A percentile compares a stretch with the other conserved stretches of the same genome.
Evolutionary conservation across 768 basidiomycete genomes (phyloP).

Genomic region (Lentinula guzmanii): DNA sequence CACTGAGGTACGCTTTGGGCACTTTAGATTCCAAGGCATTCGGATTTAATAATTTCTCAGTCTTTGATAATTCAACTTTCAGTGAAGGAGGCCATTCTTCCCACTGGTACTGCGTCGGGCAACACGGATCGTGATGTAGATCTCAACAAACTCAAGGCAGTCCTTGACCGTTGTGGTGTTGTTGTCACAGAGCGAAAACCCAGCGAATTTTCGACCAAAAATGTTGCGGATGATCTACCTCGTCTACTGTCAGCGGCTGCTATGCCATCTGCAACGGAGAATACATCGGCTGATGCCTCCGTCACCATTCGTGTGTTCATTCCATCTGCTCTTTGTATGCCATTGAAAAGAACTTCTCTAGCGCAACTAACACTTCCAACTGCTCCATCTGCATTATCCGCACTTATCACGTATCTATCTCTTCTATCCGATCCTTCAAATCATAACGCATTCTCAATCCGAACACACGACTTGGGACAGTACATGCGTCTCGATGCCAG

Average conservation of each 20-base stretch:
- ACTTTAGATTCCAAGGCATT: background rate
- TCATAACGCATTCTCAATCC: conserved; percentile 72
- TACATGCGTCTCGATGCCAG: conserved; percentile 97
- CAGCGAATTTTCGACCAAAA: conserved; percentile 81
- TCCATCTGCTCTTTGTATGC: background rate
- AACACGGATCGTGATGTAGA: conserved; percentile 83
- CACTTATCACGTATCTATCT: conserved; percentile 76
- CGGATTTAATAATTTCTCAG: conserved; percentile 31
- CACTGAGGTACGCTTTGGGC: conserved; percentile 60
- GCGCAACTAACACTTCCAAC: conserved; percentile 73
- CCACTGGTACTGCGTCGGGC: conserved; percentile 66
- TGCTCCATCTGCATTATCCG: conserved; percentile 77
- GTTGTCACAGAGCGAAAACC: conserved; percentile 88
- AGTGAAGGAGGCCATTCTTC: conserved; percentile 91
- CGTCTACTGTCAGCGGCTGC: conserved; percentile 51
- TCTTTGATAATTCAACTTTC: conserved; percentile 93
- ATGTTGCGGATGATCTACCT: conserved; percentile 74
- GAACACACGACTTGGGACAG: conserved; percentile 85
- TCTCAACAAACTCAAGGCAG: conserved; percentile 75
- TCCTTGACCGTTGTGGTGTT: conserved; percentile 87
- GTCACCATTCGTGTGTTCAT: conserved; percentile 47
- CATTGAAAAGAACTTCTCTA: conserved; percentile 21
- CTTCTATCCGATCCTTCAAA: conserved; percentile 76
- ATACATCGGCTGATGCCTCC: conserved; percentile 42
- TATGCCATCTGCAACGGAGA: conserved; percentile 18